Evolutionary conservation across 768 basidiomycete genomes (phyloP), one percentile per base, ranked within the genome.

Genomic region (Leccinum incarnatum): DNA sequence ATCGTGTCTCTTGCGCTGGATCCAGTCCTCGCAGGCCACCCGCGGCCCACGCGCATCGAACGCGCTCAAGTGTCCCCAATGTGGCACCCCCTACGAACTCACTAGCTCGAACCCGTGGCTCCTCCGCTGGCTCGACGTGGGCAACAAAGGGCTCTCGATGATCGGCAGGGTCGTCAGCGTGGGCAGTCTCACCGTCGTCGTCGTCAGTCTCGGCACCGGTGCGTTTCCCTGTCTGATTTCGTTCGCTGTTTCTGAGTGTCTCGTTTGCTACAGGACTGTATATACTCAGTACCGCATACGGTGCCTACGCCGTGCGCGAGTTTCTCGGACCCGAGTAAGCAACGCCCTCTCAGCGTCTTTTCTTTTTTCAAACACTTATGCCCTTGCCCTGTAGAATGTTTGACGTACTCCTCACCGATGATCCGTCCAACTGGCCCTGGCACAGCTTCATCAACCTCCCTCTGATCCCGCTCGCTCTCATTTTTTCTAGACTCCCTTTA

Each of bases 21-120:
- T 93, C 40, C 81, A 85, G 59, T 79, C 87, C 17, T 82, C 89
- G 3, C 87, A 92, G 63, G 76, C 79, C 23, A 84, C 77, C 50
- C 72, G 77, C 37, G 37, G 37, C 10, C 81, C 85, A 9, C 78
- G 82, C 29, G 73, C 79, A 1, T 57, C 65, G 19, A 87, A 88
- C 67, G 88, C 89, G 0, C 79, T 91, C 60, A 89, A 90, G 67
- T 93, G 91, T 64, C 89, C 91, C 0, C 91, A 93, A 61, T 93
- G 91, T 60, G 79, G 85, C 11, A 76, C 85, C 0, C 65, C 67
- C 36, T 92, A 91, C 67, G 83, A 88, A 68, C 69, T 91, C 52
- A 81, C 85, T 62, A 91, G 88, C 72, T 73, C 84, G 10, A 82
- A 85, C 54, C 86, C 88, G 1, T 54, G 73, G 11, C 40, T 82